Evolutionary conservation across 148 eudicot species (phyloP).

Genomic region (Fagopyrum homotropicum): DNA sequence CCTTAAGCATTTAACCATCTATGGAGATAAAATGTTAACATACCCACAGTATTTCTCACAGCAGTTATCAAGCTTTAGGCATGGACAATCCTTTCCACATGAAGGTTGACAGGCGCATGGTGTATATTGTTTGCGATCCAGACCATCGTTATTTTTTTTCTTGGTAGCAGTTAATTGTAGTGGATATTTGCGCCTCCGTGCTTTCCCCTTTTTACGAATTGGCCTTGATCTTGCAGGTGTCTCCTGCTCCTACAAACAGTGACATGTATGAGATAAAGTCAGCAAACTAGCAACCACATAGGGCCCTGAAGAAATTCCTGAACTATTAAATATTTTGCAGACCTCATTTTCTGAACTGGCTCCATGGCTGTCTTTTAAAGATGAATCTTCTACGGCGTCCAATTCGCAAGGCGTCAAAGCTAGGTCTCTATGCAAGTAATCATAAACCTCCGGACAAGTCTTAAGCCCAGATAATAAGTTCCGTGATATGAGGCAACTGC

Average conservation of each 20-base stretch:
- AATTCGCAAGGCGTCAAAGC: slow-evolving; percentile 32
- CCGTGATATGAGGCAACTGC: slow-evolving; percentile 90
- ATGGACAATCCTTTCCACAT: slow-evolving; percentile 91
- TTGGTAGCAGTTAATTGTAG: slow-evolving; percentile 76
- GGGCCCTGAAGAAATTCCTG: background rate
- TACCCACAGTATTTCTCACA: slow-evolving; percentile 98
- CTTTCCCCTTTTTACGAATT: slow-evolving; percentile 68
- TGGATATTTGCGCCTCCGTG: slow-evolving; percentile 69
- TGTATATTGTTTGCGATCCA: slow-evolving; percentile 54
- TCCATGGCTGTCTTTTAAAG: slow-evolving; percentile 39
- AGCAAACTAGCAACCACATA: slow-evolving; percentile 8
- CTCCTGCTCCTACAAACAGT: slow-evolving; percentile 40
- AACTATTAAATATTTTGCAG: slow-evolving; percentile 10
- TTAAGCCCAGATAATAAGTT: slow-evolving; percentile 79
- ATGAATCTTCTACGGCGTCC: slow-evolving; percentile 27
- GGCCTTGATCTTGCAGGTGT: slow-evolving; percentile 43
- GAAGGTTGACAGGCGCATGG: slow-evolving; percentile 70
- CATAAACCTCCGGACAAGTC: slow-evolving; percentile 76
- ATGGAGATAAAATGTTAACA: slow-evolving; percentile 10
- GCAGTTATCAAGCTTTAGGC: slow-evolving; percentile 62
- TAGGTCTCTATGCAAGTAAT: slow-evolving; percentile 54
- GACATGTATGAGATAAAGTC: slow-evolving; percentile 8
- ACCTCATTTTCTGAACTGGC: slow-evolving; percentile 44
- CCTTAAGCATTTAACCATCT: background rate
- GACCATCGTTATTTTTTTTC: slow-evolving; percentile 70